Percentiles rank a stretch among this genome's conserved stretches.
Evolutionary conservation across 371 early-diverging fungal species (phyloP).

Genomic region (Mucor velutinosus): DNA sequence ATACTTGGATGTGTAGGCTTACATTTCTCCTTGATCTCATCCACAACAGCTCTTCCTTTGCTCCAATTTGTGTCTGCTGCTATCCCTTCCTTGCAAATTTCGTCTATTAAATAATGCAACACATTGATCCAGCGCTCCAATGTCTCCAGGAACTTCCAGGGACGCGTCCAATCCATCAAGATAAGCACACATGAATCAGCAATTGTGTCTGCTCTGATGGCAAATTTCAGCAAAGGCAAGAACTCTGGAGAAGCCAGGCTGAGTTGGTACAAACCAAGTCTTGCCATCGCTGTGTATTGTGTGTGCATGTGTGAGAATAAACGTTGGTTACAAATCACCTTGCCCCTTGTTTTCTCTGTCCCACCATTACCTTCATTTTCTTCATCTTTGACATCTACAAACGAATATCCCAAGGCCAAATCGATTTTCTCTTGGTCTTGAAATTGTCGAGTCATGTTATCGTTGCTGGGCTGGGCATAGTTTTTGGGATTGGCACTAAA

Average conservation of each 20-base stretch:
- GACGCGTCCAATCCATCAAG: slow-evolving; percentile 86
- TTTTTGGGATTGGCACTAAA: slow-evolving; percentile 17
- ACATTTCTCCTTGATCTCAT: slow-evolving; percentile 70
- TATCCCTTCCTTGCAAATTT: slow-evolving; percentile 50
- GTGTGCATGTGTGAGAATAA: too few species aligned
- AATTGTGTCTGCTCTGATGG: slow-evolving; percentile 65
- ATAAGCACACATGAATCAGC: slow-evolving; percentile 67
- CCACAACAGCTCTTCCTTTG: slow-evolving; percentile 61
- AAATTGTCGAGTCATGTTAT: slow-evolving; percentile 27
- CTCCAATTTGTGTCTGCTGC: slow-evolving; percentile 42
- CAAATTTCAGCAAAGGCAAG: slow-evolving; percentile 68
- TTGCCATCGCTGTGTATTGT: slow-evolving; percentile 64
- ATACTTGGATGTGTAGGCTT: slow-evolving; percentile 11
- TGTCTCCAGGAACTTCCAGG: slow-evolving; percentile 81
- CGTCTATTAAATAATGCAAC: slow-evolving; percentile 54
- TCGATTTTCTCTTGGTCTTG: slow-evolving; percentile 47
- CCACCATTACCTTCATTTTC: slow-evolving; percentile 63
- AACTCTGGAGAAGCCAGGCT: slow-evolving; percentile 69
- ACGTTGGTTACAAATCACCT: background rate
- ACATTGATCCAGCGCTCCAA: slow-evolving; percentile 77
- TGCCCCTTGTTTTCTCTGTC: background rate
- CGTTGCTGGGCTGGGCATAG: background rate
- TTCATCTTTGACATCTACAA: slow-evolving; percentile 77
- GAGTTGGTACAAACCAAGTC: slow-evolving; percentile 80
- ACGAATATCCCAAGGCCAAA: slow-evolving; percentile 78